Conservation (phyloP, 2,329 filamentous ascomycete genomes). For the Ophiocordyceps australis region DNA sequence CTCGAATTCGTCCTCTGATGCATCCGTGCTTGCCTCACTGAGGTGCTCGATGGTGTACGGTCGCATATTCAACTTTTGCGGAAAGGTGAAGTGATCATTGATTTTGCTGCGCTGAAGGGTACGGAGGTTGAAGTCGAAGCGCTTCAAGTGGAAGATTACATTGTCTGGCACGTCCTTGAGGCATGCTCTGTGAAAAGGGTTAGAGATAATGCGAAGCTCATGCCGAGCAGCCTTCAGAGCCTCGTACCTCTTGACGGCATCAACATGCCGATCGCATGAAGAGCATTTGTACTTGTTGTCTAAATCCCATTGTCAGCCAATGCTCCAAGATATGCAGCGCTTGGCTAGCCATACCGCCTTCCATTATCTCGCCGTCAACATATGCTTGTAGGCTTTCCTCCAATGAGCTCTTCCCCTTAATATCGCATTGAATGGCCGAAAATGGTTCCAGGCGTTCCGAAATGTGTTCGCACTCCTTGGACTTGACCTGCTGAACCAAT, state of each 20-base stretch:
- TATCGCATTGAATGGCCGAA: constrained; percentile 88
- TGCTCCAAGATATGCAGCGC: too few species aligned
- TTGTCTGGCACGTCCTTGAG: constrained; percentile 87
- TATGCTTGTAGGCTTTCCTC: constrained; percentile 87
- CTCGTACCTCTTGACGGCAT: constrained; percentile 67
- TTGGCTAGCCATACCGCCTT: constrained; percentile 49
- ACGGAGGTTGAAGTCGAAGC: constrained; percentile 65
- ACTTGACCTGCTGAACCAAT: constrained; percentile 86
- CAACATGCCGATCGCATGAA: constrained; percentile 71
- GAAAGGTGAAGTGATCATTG: constrained; percentile 88
- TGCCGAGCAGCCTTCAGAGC: neutral
- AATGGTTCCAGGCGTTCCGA: constrained; percentile 84
- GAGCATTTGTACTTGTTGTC: constrained; percentile 98
- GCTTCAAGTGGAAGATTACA: constrained; percentile 85
- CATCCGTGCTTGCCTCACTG: constrained; percentile 36
- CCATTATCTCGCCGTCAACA: constrained; percentile 89
- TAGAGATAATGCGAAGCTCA: too few species aligned
- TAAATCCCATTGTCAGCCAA: too few species aligned
- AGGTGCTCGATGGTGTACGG: constrained; percentile 81
- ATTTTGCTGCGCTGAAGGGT: constrained; percentile 77
- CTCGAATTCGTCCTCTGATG: constrained; percentile 64
- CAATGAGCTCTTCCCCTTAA: constrained; percentile 74
- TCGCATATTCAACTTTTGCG: constrained; percentile 64
- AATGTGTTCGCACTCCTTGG: constrained; percentile 84
- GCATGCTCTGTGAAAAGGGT: constrained; percentile 42